Evolutionary conservation across 306 rosid genomes (phyloP).

Genomic region (Casuarina glauca): DNA sequence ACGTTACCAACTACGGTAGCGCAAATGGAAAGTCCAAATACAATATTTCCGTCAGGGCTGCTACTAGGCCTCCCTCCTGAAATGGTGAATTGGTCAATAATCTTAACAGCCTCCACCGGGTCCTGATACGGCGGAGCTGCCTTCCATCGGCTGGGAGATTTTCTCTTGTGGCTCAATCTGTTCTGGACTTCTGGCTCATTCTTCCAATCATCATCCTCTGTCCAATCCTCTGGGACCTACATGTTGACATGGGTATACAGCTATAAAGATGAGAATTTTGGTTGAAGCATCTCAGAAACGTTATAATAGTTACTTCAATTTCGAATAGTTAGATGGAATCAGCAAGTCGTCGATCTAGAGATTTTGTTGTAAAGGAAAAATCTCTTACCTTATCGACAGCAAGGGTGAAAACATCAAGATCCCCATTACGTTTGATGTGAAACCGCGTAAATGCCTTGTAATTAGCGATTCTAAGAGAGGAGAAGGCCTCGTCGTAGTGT

Average conservation of each 20-base stretch:
- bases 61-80: constrained; percentile 31
- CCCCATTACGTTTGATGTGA: constrained; percentile 63
- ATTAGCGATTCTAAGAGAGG: constrained; percentile 89
- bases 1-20: no score
- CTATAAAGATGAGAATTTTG: no score
- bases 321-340: no score
- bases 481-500: constrained; percentile 97
- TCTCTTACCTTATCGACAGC: constrained; percentile 81
- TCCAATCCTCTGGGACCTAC: constrained; percentile 62
- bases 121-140: constrained; percentile 63
- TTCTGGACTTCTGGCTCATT: constrained; percentile 10
- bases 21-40: no score
- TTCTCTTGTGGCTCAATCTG: constrained; percentile 43
- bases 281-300: no score
- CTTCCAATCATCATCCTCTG: constrained; percentile 51
- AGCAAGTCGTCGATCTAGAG: no score
- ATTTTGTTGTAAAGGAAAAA: no score
- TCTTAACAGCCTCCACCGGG: constrained; percentile 69
- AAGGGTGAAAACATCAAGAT: constrained; percentile 90
- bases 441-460: constrained; percentile 88
- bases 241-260: not conserved
- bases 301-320: no score
- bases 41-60: no score
- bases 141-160: constrained; percentile 53
- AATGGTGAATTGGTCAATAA: constrained; percentile 78